These are phyloP conservation scores for Ophiocordyceps camponoti-floridani DNA, from an alignment of 2,329 filamentous ascomycete species.

Conservation along the genomic window DNA sequence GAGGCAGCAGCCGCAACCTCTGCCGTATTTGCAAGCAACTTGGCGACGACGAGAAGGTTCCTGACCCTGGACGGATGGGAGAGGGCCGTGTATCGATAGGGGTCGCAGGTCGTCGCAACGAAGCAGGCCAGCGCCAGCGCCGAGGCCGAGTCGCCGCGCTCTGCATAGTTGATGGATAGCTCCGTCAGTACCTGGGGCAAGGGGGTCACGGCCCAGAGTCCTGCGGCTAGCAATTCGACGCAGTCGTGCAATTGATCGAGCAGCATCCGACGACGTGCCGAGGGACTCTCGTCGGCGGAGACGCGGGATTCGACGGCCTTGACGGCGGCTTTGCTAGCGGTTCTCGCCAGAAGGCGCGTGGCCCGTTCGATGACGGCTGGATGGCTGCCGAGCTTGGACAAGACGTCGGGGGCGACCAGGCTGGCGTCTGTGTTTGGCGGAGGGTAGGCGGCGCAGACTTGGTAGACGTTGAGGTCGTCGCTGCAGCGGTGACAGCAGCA, in stretches of 20 bases:
- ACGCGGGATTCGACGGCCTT: conserved; percentile 9
- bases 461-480: conserved; percentile 33
- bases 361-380: conserved; percentile 7
- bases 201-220: conserved; percentile 31
- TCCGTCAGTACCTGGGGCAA: conserved; percentile 25
- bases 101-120: conserved; percentile 26
- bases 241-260: conserved; percentile 8
- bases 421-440: conserved; percentile 20
- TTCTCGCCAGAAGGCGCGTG: conserved; percentile 5
- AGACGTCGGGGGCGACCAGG: conserved; percentile 18
- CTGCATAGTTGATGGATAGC: conserved; percentile 25
- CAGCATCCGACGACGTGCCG: conserved; percentile 8
- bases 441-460: conserved; percentile 26
- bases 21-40: conserved; percentile 31
- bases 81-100: conserved; percentile 29
- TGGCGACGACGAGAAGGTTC: conserved; percentile 30
- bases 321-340: conserved; percentile 10
- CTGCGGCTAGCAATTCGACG: conserved; percentile 7
- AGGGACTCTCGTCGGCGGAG: conserved; percentile 6
- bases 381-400: conserved; percentile 12
- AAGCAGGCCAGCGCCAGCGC: conserved; percentile 30
- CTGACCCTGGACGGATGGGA: conserved; percentile 32
- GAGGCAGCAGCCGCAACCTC: conserved; percentile 16
- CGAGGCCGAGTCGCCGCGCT: conserved; percentile 20
- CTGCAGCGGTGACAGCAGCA: conserved; percentile 32